Conservation (phyloP, 306 rosid species). For the Coriaria nepalensis region DNA sequence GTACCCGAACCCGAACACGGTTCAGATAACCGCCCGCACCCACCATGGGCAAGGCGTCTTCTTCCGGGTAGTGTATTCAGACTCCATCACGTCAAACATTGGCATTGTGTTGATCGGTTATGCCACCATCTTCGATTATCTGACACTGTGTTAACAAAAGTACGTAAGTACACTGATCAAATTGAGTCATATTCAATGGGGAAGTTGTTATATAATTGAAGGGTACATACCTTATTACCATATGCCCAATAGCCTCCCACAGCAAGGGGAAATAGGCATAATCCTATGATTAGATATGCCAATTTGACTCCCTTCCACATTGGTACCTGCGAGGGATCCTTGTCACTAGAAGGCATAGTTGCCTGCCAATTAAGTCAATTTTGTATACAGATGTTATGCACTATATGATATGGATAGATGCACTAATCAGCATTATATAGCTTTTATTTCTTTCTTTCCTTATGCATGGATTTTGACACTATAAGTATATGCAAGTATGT, state of each 20-base stretch:
- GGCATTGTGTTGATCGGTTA: conserved; percentile 36
- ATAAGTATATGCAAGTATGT: neutral
- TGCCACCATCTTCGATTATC: conserved; percentile 30
- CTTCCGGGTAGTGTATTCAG: conserved; percentile 21
- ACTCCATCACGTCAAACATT: conserved; percentile 26
- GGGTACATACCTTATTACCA: conserved; percentile 18
- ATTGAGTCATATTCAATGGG: too few relatives aligned
- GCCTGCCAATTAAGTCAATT: conserved; percentile 16
- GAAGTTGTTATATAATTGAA: too few relatives aligned
- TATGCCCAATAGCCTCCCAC: conserved; percentile 44
- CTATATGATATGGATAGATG: too few relatives aligned
- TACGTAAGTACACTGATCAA: too few relatives aligned
- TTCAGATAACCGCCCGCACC: conserved; percentile 19
- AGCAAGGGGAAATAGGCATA: conserved; percentile 32
- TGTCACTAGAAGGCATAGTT: conserved; percentile 41
- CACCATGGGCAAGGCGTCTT: conserved; percentile 36
- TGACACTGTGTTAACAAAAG: neutral
- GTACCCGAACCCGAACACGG: conserved; percentile 23
- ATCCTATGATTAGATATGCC: conserved; percentile 24
- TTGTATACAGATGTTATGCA: too few relatives aligned
- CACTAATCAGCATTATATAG: too few relatives aligned
- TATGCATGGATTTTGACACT: too few relatives aligned
- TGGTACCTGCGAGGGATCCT: conserved; percentile 36
- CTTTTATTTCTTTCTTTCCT: too few relatives aligned
- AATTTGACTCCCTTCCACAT: conserved; percentile 37